Evolutionary conservation across 108 stramenopile species (phyloP).

Genomic region (Fragilariopsis cylindrus): DNA sequence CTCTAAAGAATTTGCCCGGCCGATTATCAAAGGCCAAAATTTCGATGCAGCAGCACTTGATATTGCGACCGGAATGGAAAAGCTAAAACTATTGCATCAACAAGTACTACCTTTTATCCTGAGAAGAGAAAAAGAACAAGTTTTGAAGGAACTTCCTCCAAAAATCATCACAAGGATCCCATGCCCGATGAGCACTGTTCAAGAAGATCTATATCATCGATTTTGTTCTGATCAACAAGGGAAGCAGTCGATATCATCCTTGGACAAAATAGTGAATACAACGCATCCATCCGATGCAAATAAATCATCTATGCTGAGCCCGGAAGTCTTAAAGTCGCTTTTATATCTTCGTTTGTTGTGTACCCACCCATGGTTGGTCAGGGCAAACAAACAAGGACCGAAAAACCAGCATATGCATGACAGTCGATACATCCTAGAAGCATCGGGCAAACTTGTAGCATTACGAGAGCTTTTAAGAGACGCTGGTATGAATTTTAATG

Average conservation of each 20-base stretch:
- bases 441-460: slow-evolving; percentile 85
- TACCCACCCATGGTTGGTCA: slow-evolving; percentile 81
- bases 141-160: slow-evolving; percentile 93
- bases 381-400: not conserved
- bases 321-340: slow-evolving; percentile 63
- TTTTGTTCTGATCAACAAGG: slow-evolving; percentile 43
- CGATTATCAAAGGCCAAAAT: slow-evolving; percentile 70
- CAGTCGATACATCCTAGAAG: slow-evolving; percentile 36
- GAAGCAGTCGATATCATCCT: slow-evolving; percentile 44
- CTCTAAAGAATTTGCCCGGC: slow-evolving; percentile 81
- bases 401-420: slow-evolving; percentile 1
- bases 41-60: slow-evolving; percentile 58
- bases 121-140: slow-evolving; percentile 90
- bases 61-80: slow-evolving; percentile 59
- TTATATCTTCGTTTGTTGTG: slow-evolving; percentile 82
- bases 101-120: slow-evolving; percentile 94
- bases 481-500: slow-evolving; percentile 63
- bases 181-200: slow-evolving; percentile 72
- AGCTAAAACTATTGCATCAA: slow-evolving; percentile 89
- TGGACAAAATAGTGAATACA: slow-evolving; percentile 18
- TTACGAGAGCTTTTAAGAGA: slow-evolving; percentile 75
- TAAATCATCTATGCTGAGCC: slow-evolving; percentile 30
- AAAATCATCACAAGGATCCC: slow-evolving; percentile 88
- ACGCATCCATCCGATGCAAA: slow-evolving; percentile 21
- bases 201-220: slow-evolving; percentile 58